Percentiles rank a stretch among this genome's conserved stretches.
Evolutionary conservation across 1,284 basidiomycete species (phyloP).

Genomic region (Cutaneotrichosporon daszewskae): DNA sequence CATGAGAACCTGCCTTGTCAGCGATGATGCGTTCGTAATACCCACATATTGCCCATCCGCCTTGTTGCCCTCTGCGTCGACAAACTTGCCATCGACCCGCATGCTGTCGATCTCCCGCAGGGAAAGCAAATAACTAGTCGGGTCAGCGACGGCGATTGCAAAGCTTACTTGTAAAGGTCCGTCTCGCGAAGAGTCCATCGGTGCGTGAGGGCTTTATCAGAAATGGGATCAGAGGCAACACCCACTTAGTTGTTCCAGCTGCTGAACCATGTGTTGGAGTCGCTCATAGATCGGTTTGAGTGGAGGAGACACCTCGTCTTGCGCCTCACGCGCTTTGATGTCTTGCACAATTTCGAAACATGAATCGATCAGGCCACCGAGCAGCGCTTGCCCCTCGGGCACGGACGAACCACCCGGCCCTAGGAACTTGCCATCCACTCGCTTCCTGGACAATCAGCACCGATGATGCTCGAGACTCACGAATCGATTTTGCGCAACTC

Average conservation of each 20-base stretch:
- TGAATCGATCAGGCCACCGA: constrained; percentile 79
- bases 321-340: constrained; percentile 88
- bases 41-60: constrained; percentile 40
- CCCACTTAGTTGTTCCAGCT: constrained; percentile 41
- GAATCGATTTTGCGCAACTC: constrained; percentile 92
- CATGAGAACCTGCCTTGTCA: constrained; percentile 67
- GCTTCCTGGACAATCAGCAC: constrained; percentile 54
- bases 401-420: constrained; percentile 81
- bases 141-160: too few species aligned
- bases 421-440: constrained; percentile 93
- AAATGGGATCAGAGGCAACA: too few species aligned
- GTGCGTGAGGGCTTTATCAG: constrained; percentile 72
- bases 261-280: constrained; percentile 69
- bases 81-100: constrained; percentile 94
- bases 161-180: constrained; percentile 71
- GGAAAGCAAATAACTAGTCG: constrained; percentile 72
- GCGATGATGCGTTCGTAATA: not conserved
- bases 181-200: constrained; percentile 97
- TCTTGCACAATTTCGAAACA: constrained; percentile 97
- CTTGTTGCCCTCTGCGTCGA: constrained; percentile 86
- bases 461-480: constrained; percentile 55
- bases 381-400: constrained; percentile 76
- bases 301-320: constrained; percentile 78
- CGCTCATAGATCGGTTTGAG: constrained; percentile 94
- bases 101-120: constrained; percentile 96